phyloP scores from a whole-genome alignment of 2,329 filamentous ascomycete genomes.

The Rhynchosporium agropyri region DNA sequence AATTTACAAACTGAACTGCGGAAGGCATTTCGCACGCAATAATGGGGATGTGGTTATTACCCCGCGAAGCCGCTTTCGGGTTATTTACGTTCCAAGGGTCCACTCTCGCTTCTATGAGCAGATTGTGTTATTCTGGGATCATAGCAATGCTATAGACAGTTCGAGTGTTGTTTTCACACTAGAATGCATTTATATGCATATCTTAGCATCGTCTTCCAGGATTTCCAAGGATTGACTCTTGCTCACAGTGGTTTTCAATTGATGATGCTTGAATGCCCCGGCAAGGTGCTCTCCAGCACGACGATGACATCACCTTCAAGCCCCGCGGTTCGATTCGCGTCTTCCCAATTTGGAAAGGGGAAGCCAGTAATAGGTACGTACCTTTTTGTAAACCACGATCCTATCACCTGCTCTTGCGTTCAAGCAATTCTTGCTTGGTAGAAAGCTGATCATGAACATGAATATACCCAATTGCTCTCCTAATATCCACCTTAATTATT shows the following conservation, averaged over 20 bases:
- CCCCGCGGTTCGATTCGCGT: background rate
- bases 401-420: no score
- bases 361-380: background rate
- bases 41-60: background rate
- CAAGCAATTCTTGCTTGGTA: no score
- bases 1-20: slow-evolving; percentile 37
- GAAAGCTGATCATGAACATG: no score
- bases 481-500: no score
- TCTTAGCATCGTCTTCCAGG: no score
- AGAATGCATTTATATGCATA: no score
- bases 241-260: no score
- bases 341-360: background rate
- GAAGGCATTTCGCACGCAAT: slow-evolving; percentile 24
- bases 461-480: no score
- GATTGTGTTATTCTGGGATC: background rate
- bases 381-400: background rate
- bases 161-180: background rate
- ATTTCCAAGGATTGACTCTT: no score
- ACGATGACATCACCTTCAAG: slow-evolving; percentile 6
- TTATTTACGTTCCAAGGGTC: slow-evolving; percentile 13
- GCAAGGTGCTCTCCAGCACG: background rate
- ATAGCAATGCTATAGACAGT: background rate
- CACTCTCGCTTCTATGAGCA: background rate
- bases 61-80: slow-evolving; percentile 9
- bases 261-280: no score